Evolutionary conservation across 257 asterid species (phyloP).

Genomic region (Knoxia roxburghii): DNA sequence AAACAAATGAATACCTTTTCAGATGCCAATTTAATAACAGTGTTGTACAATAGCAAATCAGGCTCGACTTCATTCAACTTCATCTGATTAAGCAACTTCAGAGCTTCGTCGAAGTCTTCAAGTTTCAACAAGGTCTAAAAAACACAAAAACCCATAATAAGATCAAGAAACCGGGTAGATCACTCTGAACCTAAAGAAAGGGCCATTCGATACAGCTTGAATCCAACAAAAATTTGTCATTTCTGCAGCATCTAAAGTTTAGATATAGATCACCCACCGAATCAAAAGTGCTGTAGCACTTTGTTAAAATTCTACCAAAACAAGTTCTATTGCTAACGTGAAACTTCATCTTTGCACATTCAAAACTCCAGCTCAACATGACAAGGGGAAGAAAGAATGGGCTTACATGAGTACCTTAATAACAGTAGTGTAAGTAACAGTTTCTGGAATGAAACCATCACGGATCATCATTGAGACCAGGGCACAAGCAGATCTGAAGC

Average conservation of each 20-base stretch:
- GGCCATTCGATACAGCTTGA: background rate
- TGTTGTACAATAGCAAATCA: conserved; percentile 56
- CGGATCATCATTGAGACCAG: conserved; percentile 72
- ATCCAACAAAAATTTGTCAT: background rate
- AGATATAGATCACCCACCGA: background rate
- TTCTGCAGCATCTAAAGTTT: background rate
- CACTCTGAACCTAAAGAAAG: background rate
- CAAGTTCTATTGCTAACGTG: background rate
- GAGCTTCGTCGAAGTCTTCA: conserved; percentile 49
- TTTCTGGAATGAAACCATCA: conserved; percentile 43
- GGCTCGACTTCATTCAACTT: conserved; percentile 50
- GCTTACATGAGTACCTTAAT: conserved; percentile 46
- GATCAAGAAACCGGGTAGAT: background rate
- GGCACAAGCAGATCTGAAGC: conserved; percentile 64
- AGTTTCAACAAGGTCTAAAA: conserved; percentile 45
- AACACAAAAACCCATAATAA: conserved; percentile 1
- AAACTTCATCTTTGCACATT: background rate
- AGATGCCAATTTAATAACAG: conserved; percentile 57
- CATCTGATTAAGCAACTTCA: conserved; percentile 43
- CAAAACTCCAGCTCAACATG: background rate
- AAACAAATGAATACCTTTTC: conserved; percentile 38
- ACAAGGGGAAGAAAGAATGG: background rate
- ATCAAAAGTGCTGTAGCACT: background rate
- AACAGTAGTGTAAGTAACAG: conserved; percentile 50
- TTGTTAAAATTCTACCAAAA: background rate